phyloP scores from a whole-genome alignment of 805 yeast species.

The Candida caryicola region DNA sequence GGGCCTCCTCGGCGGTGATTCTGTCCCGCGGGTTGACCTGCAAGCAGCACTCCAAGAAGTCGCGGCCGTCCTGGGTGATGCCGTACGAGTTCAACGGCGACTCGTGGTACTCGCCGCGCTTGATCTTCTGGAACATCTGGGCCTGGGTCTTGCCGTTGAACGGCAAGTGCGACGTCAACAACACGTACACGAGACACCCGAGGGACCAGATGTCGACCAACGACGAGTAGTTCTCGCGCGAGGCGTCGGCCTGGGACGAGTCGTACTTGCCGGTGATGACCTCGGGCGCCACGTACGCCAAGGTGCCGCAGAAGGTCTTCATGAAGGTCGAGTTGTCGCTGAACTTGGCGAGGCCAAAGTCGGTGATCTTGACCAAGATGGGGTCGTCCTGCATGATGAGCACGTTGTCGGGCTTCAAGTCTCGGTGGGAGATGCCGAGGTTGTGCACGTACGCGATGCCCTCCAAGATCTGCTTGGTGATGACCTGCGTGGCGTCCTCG shows the following conservation, averaged over 20 bases:
- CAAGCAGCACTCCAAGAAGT: conserved; percentile 66
- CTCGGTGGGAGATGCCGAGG: conserved; percentile 92
- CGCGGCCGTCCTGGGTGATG: conserved; percentile 65
- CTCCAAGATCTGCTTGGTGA: conserved; percentile 75
- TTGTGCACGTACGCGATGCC: conserved; percentile 88
- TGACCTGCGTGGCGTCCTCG: conserved; percentile 85
- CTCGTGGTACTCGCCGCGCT: conserved; percentile 75
- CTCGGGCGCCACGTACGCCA: conserved; percentile 97
- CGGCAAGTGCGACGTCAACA: conserved; percentile 89
- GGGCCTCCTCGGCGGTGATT: conserved; percentile 71
- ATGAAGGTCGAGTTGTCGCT: conserved; percentile 79
- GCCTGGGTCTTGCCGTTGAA: conserved; percentile 92
- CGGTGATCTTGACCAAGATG: conserved; percentile 87
- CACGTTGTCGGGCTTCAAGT: conserved; percentile 93
- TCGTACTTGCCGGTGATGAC: conserved; percentile 62
- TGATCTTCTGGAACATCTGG: conserved; percentile 72
- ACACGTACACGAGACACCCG: conserved; percentile 90
- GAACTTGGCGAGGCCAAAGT: conserved; percentile 93
- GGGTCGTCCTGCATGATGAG: conserved; percentile 89
- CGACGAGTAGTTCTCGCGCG: conserved; percentile 59
- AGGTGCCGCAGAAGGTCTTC: conserved; percentile 96
- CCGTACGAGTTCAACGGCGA: conserved; percentile 66
- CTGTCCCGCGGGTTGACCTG: conserved; percentile 75
- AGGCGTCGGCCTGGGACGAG: conserved; percentile 21
- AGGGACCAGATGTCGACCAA: conserved; percentile 97